These are phyloP conservation scores for Lathyrus aphaca DNA, from an alignment of 306 rosid species.

Conservation along the genomic window DNA sequence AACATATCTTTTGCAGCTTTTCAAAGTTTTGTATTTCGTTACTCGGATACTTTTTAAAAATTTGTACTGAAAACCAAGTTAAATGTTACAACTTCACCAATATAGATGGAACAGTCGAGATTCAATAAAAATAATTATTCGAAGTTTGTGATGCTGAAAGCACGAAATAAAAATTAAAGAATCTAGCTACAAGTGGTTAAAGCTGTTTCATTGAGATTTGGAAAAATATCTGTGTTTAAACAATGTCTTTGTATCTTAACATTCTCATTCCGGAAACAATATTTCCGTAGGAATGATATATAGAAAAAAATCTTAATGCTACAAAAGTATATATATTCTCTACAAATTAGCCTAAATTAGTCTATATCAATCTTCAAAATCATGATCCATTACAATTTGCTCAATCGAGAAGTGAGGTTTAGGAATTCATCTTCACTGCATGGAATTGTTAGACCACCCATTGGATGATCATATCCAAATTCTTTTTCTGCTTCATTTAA, in stretches of 20 bases:
- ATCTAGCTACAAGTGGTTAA: background rate
- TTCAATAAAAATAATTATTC: background rate
- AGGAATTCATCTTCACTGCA: conserved; percentile 27
- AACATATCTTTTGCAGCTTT: background rate
- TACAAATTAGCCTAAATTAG: background rate
- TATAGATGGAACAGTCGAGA: background rate
- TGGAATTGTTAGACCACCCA: conserved; percentile 29
- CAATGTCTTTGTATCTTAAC: background rate
- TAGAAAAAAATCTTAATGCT: background rate
- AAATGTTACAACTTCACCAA: background rate
- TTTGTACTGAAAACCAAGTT: background rate
- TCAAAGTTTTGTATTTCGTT: background rate
- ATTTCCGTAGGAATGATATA: background rate
- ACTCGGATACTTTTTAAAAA: background rate
- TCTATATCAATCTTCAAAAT: background rate
- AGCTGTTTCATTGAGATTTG: background rate
- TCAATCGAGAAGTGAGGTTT: conserved; percentile 15
- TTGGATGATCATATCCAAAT: conserved; percentile 52
- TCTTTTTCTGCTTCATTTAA: conserved; percentile 39
- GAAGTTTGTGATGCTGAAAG: background rate
- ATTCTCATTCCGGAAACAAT: background rate
- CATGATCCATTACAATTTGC: background rate
- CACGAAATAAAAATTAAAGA: background rate
- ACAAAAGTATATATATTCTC: too few species aligned
- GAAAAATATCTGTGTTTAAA: too few species aligned